phyloP scores from a whole-genome alignment of 1,284 basidiomycete genomes.

The Heterobasidion occidentale region DNA sequence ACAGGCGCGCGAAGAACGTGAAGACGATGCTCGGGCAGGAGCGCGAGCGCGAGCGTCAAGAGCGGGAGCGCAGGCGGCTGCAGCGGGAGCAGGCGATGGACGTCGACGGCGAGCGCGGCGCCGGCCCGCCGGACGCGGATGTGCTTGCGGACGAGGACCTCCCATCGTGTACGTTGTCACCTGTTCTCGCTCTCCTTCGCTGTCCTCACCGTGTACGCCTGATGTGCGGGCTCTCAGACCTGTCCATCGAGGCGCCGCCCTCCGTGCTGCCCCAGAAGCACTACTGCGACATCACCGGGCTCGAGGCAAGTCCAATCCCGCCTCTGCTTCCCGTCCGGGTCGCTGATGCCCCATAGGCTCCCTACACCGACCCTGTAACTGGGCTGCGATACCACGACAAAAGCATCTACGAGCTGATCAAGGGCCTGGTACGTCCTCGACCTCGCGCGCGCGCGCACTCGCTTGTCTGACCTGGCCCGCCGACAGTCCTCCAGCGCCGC shows the following conservation, averaged over 20 bases:
- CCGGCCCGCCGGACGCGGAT: constrained; percentile 9
- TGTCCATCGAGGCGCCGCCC: constrained; percentile 80
- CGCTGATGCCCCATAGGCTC: constrained; percentile 40
- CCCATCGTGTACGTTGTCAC: constrained; percentile 51
- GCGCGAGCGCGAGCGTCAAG: constrained; percentile 59
- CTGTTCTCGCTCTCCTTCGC: neutral
- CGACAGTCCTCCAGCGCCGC: constrained; percentile 35
- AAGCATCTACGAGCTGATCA: constrained; percentile 79
- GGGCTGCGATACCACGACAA: constrained; percentile 81
- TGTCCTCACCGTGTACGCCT: neutral
- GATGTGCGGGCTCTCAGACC: constrained; percentile 40
- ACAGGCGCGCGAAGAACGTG: constrained; percentile 65
- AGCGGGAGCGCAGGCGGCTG: constrained; percentile 48
- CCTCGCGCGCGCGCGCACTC: neutral
- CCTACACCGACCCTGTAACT: constrained; percentile 80
- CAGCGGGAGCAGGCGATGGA: constrained; percentile 39
- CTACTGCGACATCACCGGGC: constrained; percentile 84
- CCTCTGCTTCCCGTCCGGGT: neutral
- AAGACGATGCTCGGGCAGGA: constrained; percentile 71
- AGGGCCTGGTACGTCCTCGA: constrained; percentile 54
- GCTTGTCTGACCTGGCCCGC: neutral
- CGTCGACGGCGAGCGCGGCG: constrained; percentile 20
- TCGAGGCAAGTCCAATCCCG: constrained; percentile 45
- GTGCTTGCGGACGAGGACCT: constrained; percentile 42
- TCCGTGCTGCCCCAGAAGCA: constrained; percentile 71